These are phyloP conservation scores for Naganishia kalamii DNA, from an alignment of 768 basidiomycete species.

Conservation along the genomic window DNA sequence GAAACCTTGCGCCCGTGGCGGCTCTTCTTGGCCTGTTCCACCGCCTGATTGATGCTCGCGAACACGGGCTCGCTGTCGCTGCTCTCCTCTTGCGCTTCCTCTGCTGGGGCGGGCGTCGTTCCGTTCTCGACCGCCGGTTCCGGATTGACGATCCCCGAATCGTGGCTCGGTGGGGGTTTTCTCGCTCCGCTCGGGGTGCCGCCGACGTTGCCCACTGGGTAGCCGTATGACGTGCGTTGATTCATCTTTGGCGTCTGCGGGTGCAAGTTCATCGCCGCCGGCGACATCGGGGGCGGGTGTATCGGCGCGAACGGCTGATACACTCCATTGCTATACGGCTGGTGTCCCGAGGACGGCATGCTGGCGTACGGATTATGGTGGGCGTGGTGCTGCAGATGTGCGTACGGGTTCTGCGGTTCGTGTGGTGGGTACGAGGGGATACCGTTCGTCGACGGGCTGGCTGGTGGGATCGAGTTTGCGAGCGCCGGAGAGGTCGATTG, in stretches of 20 bases:
- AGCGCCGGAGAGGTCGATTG: neutral
- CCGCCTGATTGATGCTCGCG: conserved; percentile 3
- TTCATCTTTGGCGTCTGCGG: conserved; percentile 6
- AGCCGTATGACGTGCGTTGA: neutral
- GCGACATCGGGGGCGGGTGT: neutral
- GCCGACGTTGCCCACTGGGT: neutral
- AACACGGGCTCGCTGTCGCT: conserved; percentile 10
- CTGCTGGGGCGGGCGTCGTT: neutral
- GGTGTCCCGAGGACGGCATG: neutral
- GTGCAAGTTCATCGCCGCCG: neutral
- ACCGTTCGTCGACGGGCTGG: neutral
- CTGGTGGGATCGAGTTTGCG: neutral
- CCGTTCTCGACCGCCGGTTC: neutral
- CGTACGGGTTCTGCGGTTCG: conserved; percentile 13
- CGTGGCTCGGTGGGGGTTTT: neutral
- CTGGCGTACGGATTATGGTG: conserved; percentile 6
- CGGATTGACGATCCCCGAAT: neutral
- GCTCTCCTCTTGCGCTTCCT: neutral
- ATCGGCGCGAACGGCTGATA: neutral
- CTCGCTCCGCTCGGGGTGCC: neutral
- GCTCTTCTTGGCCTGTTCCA: conserved; percentile 12
- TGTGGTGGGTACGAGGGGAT: neutral
- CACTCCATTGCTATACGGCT: neutral
- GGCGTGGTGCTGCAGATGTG: conserved; percentile 1
- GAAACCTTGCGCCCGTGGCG: neutral